These are phyloP conservation scores for Scheffersomyces stambukii DNA, from an alignment of 1,139 yeast species.

Conservation along the genomic window DNA sequence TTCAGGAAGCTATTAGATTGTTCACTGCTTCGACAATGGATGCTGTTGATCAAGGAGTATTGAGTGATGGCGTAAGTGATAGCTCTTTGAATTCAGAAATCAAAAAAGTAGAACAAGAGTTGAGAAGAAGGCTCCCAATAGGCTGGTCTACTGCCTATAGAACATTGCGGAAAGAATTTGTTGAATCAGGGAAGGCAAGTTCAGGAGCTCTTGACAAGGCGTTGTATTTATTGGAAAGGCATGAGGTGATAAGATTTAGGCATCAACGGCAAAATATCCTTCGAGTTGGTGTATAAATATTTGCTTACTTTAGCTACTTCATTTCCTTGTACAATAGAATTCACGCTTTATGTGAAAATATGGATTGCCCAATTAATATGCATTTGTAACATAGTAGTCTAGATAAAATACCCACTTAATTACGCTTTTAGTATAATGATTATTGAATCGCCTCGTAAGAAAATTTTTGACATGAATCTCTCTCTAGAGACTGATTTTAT, in stretches of 20 bases:
- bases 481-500: slow-evolving; percentile 72
- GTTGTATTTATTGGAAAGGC: slow-evolving; percentile 73
- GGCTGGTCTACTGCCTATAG: slow-evolving; percentile 95
- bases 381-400: background rate
- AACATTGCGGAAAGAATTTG: slow-evolving; percentile 81
- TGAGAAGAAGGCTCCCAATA: slow-evolving; percentile 86
- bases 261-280: slow-evolving; percentile 85
- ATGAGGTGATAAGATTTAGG: slow-evolving; percentile 81
- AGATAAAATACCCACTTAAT: background rate
- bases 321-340: background rate
- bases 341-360: background rate
- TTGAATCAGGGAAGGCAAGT: slow-evolving; percentile 61
- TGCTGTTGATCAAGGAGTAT: slow-evolving; percentile 86
- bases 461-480: slow-evolving; percentile 83
- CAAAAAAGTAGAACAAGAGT: slow-evolving; percentile 73
- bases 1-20: slow-evolving; percentile 89
- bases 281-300: slow-evolving; percentile 62
- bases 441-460: slow-evolving; percentile 92
- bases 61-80: slow-evolving; percentile 43
- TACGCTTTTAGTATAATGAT: slow-evolving; percentile 67
- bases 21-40: slow-evolving; percentile 98
- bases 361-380: background rate
- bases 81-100: slow-evolving; percentile 65
- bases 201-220: slow-evolving; percentile 83
- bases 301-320: background rate